These are phyloP conservation scores for Cantharellus cinnabarinus DNA, from an alignment of 768 basidiomycete species.

Conservation along the genomic window DNA sequence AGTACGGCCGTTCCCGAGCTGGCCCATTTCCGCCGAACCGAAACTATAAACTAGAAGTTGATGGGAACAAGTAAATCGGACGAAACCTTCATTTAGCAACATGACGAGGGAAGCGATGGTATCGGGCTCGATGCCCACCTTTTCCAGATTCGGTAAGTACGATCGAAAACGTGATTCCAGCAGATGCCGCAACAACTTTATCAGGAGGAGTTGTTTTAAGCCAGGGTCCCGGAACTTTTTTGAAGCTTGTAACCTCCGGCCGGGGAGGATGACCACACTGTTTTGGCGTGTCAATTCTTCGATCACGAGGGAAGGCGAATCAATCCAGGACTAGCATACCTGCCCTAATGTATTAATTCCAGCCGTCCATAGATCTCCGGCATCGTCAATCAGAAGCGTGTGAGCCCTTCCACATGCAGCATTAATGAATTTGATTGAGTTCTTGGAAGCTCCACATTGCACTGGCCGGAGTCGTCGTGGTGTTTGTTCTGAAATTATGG, in stretches of 20 bases:
- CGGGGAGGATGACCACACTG: conserved; percentile 54
- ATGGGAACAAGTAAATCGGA: neutral
- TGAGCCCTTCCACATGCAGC: conserved; percentile 76
- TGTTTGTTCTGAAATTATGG: conserved; percentile 46
- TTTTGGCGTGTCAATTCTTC: neutral
- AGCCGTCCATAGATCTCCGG: conserved; percentile 66
- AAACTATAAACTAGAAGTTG: conserved; percentile 53
- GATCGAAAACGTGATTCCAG: conserved; percentile 68
- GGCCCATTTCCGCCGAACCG: conserved; percentile 83
- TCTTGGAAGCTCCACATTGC: conserved; percentile 35
- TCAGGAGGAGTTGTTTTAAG: conserved; percentile 26
- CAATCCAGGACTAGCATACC: conserved; percentile 21
- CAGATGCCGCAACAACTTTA: conserved; percentile 48
- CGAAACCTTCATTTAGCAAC: neutral
- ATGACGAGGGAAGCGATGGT: neutral
- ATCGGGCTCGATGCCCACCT: conserved; percentile 21
- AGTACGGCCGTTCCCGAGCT: conserved; percentile 79
- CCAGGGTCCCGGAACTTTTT: conserved; percentile 35
- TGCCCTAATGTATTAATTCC: conserved; percentile 69
- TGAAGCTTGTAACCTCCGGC: conserved; percentile 49
- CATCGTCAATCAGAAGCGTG: conserved; percentile 60
- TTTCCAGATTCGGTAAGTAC: conserved; percentile 68
- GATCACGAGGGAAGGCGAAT: neutral
- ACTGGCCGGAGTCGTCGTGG: conserved; percentile 39
- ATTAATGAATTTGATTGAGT: conserved; percentile 42